Percentiles rank a stretch among this genome's conserved stretches.
Conservation (phyloP, 2,329 filamentous ascomycete species). For the Aspergillus sp. region DNA sequence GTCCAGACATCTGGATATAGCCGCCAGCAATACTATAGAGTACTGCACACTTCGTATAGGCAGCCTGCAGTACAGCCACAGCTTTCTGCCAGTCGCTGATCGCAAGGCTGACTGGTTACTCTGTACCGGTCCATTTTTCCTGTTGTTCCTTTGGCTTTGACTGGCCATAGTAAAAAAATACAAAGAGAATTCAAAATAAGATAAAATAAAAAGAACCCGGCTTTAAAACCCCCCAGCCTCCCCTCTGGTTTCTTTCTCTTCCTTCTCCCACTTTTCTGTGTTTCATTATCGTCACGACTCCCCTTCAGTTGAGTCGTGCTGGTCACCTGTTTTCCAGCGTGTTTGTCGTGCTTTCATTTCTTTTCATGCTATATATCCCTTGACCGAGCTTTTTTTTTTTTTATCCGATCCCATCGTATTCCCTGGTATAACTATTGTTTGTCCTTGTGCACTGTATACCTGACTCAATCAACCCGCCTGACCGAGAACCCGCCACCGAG, state of each 20-base stretch:
- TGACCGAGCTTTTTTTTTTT: too few relatives aligned
- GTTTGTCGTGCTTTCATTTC: conserved; percentile 3
- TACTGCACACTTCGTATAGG: neutral
- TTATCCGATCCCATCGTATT: too few relatives aligned
- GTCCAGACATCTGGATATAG: neutral
- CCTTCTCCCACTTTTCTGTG: neutral
- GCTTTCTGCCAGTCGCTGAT: neutral
- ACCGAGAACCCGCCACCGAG: too few relatives aligned
- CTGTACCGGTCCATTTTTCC: neutral
- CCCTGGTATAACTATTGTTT: too few relatives aligned
- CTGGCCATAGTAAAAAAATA: too few relatives aligned
- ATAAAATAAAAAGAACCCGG: neutral
- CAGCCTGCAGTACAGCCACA: neutral
- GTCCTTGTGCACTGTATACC: too few relatives aligned
- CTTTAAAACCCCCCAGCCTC: neutral
- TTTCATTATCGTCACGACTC: neutral
- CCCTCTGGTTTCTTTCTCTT: neutral
- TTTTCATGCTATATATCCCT: neutral
- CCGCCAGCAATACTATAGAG: neutral
- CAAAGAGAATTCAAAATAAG: neutral
- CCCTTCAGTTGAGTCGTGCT: neutral
- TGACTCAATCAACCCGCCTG: too few relatives aligned
- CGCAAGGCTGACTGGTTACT: neutral
- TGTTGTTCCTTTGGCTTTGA: too few relatives aligned
- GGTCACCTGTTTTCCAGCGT: neutral